Evolutionary conservation across 768 basidiomycete species (phyloP), one percentile per base, ranked within the genome.

Genomic region (Hericium coralloides): DNA sequence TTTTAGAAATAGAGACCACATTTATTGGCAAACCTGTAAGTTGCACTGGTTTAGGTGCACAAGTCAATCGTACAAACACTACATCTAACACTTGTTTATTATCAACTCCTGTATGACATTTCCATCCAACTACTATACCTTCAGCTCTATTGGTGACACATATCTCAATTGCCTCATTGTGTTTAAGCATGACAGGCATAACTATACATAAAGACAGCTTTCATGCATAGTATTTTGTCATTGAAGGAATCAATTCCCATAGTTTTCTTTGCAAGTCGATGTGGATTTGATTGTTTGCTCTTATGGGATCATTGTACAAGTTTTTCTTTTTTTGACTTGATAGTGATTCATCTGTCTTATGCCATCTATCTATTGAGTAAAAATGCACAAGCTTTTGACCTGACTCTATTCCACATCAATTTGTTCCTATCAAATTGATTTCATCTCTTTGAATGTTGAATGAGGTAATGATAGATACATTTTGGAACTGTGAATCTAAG

Each of bases 401-500:
- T 10, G 59, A 66, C 12, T 74, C 72, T 26, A 23, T 12, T 2
- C 73, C 69, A 67, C 73, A 78, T 14, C n/a, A n/a, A 14, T 52
- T 9, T 17, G 54, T 38, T 1, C 72, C 72, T 0, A 71, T 7
- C 9, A 60, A 18, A 62, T 78, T 78, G 0, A 75, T 66, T 54
- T 63, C 56, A n/a, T n/a, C n/a, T n/a, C n/a, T n/a, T n/a, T n/a
- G n/a, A n/a, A n/a, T n/a, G n/a, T n/a, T n/a, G n/a, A 59, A 58
- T 3, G 67, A 64, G 1, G 72, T 75, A 23, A 79, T 77, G 14
- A 76, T 65, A 3, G 74, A 68, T 3, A 72, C 64, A 64, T 73
- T 59, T 20, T 67, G 31, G 51, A 74, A 76, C 1, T 58, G 18
- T 0, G 37, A n/a, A 41, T 66, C 38, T 49, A 55, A 38, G 6